Percentiles rank a stretch among this genome's conserved stretches.
Conservation (phyloP, 306 rosid genomes). For the Cucurbita moschata region DNA sequence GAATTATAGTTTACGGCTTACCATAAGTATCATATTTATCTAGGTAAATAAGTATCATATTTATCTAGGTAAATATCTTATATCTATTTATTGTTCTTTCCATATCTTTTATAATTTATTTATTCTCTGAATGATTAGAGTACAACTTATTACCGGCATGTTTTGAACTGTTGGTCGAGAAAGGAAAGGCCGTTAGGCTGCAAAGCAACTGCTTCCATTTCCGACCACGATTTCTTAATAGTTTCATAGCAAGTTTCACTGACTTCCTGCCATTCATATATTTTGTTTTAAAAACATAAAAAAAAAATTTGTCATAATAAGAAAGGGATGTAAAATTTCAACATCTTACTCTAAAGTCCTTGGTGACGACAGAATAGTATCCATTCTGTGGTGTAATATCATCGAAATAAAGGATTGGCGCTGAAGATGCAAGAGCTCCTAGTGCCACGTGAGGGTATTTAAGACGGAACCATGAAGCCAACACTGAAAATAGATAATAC, state of each 20-base stretch:
- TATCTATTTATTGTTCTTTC: too few relatives aligned
- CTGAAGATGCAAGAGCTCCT: slow-evolving; percentile 76
- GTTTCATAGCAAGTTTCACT: slow-evolving; percentile 53
- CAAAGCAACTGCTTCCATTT: slow-evolving; percentile 38
- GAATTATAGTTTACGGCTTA: too few relatives aligned
- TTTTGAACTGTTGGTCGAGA: slow-evolving; percentile 36
- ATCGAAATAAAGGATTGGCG: slow-evolving; percentile 65
- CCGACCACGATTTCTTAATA: slow-evolving; percentile 44
- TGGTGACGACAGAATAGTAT: slow-evolving; percentile 39
- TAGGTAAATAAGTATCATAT: too few relatives aligned
- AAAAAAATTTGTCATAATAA: background rate
- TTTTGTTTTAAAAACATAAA: background rate
- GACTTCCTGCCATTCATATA: slow-evolving; percentile 27
- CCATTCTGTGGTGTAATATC: slow-evolving; percentile 31
- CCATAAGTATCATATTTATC: too few relatives aligned
- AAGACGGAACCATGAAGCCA: slow-evolving; percentile 78
- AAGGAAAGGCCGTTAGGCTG: slow-evolving; percentile 31
- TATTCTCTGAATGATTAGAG: too few relatives aligned
- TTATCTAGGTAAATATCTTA: too few relatives aligned
- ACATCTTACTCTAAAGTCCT: slow-evolving; percentile 41
- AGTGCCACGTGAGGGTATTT: slow-evolving; percentile 67
- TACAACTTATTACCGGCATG: slow-evolving; percentile 23
- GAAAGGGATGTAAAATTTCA: background rate
- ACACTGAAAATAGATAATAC: slow-evolving; percentile 29
- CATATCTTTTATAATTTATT: too few relatives aligned